phyloP scores from a whole-genome alignment of 2,329 filamentous ascomycete species.

The Chaetomium strumarium region DNA sequence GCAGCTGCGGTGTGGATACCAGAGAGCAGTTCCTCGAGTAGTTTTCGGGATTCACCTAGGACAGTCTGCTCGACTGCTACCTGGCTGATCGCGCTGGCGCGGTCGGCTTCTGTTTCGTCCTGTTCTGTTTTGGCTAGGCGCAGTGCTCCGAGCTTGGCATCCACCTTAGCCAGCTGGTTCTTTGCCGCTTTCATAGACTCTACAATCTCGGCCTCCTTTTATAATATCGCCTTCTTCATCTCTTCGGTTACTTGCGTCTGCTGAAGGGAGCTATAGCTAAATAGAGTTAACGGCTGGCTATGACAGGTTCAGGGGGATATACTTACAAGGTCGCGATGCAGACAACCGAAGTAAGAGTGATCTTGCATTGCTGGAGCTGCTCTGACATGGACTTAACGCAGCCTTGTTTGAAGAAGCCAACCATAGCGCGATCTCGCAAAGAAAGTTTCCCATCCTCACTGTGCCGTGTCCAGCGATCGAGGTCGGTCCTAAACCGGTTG shows the following conservation, averaged over 20 bases:
- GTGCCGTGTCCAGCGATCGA: constrained; percentile 31
- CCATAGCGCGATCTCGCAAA: constrained; percentile 29
- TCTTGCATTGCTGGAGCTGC: constrained; percentile 31
- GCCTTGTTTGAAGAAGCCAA: constrained; percentile 32
- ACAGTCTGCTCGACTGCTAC: constrained; percentile 14
- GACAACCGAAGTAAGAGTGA: constrained; percentile 28
- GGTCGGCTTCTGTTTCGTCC: constrained; percentile 17
- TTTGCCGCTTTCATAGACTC: constrained; percentile 1
- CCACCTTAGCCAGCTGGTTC: constrained; percentile 13
- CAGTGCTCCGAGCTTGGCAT: constrained; percentile 15
- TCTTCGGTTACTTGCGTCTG: not conserved
- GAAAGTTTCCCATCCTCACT: constrained; percentile 28
- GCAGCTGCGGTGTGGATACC: constrained; percentile 15
- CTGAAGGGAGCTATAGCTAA: constrained; percentile 1
- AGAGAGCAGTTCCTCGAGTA: constrained; percentile 16
- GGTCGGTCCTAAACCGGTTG: constrained; percentile 27
- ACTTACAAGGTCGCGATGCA: constrained; percentile 30
- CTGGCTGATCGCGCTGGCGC: constrained; percentile 10
- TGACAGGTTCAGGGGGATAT: no score
- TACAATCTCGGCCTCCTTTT: not conserved
- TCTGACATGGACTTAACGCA: constrained; percentile 31
- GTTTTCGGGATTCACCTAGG: constrained; percentile 14
- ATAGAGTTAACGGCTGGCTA: not conserved
- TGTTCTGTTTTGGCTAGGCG: constrained; percentile 8
- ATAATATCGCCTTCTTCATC: not conserved